Evolutionary conservation across 2,329 filamentous ascomycete genomes (phyloP), one percentile per base, ranked within the genome.

Genomic region (Colletotrichum lentis): DNA sequence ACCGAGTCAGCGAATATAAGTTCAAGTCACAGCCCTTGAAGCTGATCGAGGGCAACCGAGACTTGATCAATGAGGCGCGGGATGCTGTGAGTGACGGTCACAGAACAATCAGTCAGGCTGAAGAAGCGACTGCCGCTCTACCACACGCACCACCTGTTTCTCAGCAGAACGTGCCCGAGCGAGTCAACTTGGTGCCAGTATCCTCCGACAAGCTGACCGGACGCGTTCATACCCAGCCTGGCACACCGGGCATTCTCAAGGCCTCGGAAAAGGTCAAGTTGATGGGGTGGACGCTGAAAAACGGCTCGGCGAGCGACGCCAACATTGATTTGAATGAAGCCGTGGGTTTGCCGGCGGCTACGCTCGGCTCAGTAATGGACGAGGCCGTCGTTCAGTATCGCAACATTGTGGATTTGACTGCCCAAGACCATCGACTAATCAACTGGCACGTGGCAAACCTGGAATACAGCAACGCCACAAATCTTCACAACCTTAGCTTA

Each of bases 391-490:
- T 86, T 20, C 94, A 98, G 77, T 99, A 97, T 76, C 90, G 92
- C 74, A 84, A 86, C 39, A 86, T 99, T 56, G 85, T 98, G 35
- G 90, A 97, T 67, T 81, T 99, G 60, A 92, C 89, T 16, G 87
- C 94, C 1, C 92, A 93, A 75, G 96, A 99, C 74, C 90, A 97
- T 78, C 88, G 96, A 53, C 83, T 99, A 18, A 86, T 98, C 74
- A 99, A 97, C 75, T 99, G 96, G 96, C 96, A 99, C 78, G 91
- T 97, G 77, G 96, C 96, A 71, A 99, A 99, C 76, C 85, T 99
- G 16, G 96, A 99, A 78, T 99, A 99, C 76, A 96, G 95, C 70
- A 99, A 98, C 77, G 96, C 96, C 2, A 92, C 90, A 2, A 96
- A 94, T 72, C 89, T 97, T 62, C 90, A 91, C 71, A 91, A 91